These are phyloP conservation scores for Pythium rhizo-oryzae DNA, from an alignment of 352 stramenopile genomes.

Conservation along the genomic window DNA sequence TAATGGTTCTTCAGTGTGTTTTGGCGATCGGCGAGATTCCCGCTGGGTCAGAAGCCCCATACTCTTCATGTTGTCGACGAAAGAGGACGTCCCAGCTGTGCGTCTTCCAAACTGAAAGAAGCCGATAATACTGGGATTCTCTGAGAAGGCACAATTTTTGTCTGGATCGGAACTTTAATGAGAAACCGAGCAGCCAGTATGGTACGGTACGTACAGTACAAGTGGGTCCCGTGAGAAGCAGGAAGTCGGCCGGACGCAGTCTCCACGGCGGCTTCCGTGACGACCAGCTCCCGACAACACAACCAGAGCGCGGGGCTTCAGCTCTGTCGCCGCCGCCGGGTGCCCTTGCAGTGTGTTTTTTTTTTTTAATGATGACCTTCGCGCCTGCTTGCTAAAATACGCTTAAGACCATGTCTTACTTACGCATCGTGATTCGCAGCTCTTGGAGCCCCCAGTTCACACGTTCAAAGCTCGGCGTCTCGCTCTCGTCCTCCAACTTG, in stretches of 20 bases:
- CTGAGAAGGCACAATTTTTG: neutral
- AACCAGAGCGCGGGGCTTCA: too few relatives aligned
- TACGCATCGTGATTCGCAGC: too few relatives aligned
- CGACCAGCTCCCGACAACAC: too few relatives aligned
- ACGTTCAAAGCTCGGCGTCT: neutral
- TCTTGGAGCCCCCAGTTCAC: neutral
- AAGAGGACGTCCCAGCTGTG: too few relatives aligned
- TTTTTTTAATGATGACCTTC: too few relatives aligned
- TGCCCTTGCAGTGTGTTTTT: too few relatives aligned
- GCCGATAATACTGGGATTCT: too few relatives aligned
- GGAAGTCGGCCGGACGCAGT: neutral
- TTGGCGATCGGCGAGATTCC: neutral
- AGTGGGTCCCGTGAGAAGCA: neutral
- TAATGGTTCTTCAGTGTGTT: neutral
- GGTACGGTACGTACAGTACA: neutral
- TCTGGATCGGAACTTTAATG: neutral
- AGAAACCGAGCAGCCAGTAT: neutral
- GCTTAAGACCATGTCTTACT: too few relatives aligned
- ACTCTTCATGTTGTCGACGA: neutral
- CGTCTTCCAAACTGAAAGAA: too few relatives aligned
- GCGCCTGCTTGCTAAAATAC: too few relatives aligned
- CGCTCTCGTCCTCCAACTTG: conserved; percentile 15
- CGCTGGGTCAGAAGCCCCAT: neutral
- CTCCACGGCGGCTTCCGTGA: too few relatives aligned
- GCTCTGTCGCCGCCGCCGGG: too few relatives aligned